phyloP scores from a whole-genome alignment of 192 early-diverging fungal species.

The Coemansia sp. region DNA sequence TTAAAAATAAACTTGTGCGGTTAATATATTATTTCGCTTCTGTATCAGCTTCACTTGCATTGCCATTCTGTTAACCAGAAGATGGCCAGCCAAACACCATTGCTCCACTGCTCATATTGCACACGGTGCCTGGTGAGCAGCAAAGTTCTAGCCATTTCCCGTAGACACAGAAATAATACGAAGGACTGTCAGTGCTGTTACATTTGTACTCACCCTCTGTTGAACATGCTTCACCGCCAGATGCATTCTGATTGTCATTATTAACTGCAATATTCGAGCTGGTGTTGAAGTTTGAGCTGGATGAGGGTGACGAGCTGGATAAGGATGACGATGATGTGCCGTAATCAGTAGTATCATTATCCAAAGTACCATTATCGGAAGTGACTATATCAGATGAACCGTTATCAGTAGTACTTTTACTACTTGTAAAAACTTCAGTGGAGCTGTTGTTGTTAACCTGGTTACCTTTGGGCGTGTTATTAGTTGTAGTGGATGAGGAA shows the following conservation, averaged over 20 bases:
- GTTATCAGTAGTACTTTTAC: too few species aligned
- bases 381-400: too few species aligned
- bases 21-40: background rate
- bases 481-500: too few species aligned
- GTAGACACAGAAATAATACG: slow-evolving; percentile 20
- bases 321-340: background rate
- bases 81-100: slow-evolving; percentile 22
- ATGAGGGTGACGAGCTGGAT: background rate
- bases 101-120: slow-evolving; percentile 3
- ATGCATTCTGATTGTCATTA: background rate
- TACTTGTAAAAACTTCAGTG: too few species aligned
- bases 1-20: background rate
- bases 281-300: background rate
- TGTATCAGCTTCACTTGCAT: background rate
- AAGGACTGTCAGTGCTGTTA: slow-evolving; percentile 10
- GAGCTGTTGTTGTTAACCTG: background rate
- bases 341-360: background rate
- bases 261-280: background rate
- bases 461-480: too few species aligned
- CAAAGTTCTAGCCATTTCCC: slow-evolving; percentile 15
- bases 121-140: slow-evolving; percentile 24
- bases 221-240: slow-evolving; percentile 4
- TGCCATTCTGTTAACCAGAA: background rate
- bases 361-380: too few species aligned
- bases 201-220: slow-evolving; percentile 19